A percentile compares a stretch with the other conserved stretches of the same genome.
Evolutionary conservation across 306 rosid species (phyloP).

Genomic region (Canavalia ensiformis): DNA sequence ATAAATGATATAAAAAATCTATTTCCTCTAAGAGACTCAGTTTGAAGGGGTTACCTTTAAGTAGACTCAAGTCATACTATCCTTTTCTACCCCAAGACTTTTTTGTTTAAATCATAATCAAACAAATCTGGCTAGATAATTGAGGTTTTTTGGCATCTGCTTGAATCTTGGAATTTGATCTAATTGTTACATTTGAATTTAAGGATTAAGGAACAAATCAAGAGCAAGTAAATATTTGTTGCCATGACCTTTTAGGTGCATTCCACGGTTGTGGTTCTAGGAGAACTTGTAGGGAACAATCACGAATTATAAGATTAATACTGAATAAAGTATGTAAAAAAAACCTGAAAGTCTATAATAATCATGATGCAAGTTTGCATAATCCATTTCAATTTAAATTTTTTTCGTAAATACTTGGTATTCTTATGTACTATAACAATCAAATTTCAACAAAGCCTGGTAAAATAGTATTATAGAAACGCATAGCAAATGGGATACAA

Average conservation of each 20-base stretch:
- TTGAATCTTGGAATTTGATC: slow-evolving; percentile 73
- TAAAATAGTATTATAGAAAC: background rate
- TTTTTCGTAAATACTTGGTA: background rate
- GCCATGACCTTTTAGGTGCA: slow-evolving; percentile 90
- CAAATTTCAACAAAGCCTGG: background rate
- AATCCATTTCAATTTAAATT: background rate
- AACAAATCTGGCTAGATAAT: too few species aligned
- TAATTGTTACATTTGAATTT: slow-evolving; percentile 77
- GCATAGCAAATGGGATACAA: slow-evolving; percentile 30
- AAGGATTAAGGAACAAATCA: slow-evolving; percentile 65
- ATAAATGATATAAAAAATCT: too few species aligned
- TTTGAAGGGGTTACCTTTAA: too few species aligned
- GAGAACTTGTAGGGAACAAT: slow-evolving; percentile 67
- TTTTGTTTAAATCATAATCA: too few species aligned
- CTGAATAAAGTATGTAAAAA: slow-evolving; percentile 18
- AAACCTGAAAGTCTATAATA: background rate
- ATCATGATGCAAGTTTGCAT: background rate
- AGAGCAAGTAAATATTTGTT: slow-evolving; percentile 89
- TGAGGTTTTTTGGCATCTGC: slow-evolving; percentile 64
- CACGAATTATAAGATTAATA: slow-evolving; percentile 43
- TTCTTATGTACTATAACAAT: background rate
- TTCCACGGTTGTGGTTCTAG: slow-evolving; percentile 65
- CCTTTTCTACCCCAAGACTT: too few species aligned
- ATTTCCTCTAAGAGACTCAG: too few species aligned
- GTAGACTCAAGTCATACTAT: too few species aligned